Evolutionary conservation across 2,329 filamentous ascomycete genomes (phyloP).

Genomic region (Pseudocercospora vitis): DNA sequence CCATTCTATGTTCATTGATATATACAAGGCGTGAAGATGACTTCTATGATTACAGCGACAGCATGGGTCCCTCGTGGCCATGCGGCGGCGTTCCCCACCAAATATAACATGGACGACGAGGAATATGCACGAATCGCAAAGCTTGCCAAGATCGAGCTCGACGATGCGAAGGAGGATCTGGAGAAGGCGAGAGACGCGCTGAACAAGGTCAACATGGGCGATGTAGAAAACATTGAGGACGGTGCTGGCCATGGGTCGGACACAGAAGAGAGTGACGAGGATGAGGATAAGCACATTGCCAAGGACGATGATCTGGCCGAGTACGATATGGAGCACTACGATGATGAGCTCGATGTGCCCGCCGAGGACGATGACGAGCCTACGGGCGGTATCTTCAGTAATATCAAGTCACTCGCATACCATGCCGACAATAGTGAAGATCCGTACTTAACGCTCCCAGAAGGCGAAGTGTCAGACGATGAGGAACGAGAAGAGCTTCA

Average conservation of each 20-base stretch:
- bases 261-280: conserved; percentile 48
- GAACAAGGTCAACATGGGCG: conserved; percentile 37
- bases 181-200: conserved; percentile 61
- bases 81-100: conserved; percentile 51
- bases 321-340: conserved; percentile 94
- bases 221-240: conserved; percentile 64
- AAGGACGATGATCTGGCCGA: conserved; percentile 78
- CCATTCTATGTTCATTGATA: neutral
- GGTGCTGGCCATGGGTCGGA: conserved; percentile 57
- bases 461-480: conserved; percentile 65
- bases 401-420: conserved; percentile 89
- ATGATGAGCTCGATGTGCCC: conserved; percentile 59
- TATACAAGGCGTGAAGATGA: conserved; percentile 29
- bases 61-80: conserved; percentile 55
- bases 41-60: conserved; percentile 58
- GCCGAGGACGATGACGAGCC: conserved; percentile 63
- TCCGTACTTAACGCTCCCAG: conserved; percentile 87
- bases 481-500: conserved; percentile 93
- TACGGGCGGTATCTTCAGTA: conserved; percentile 77
- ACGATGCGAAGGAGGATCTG: conserved; percentile 87
- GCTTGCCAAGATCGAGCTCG: conserved; percentile 66
- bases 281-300: conserved; percentile 31
- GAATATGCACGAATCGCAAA: conserved; percentile 53
- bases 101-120: conserved; percentile 54
- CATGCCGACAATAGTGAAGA: conserved; percentile 93